Conservation (phyloP, 2,329 filamentous ascomycete genomes). For the Colletotrichum orchidophilum region DNA sequence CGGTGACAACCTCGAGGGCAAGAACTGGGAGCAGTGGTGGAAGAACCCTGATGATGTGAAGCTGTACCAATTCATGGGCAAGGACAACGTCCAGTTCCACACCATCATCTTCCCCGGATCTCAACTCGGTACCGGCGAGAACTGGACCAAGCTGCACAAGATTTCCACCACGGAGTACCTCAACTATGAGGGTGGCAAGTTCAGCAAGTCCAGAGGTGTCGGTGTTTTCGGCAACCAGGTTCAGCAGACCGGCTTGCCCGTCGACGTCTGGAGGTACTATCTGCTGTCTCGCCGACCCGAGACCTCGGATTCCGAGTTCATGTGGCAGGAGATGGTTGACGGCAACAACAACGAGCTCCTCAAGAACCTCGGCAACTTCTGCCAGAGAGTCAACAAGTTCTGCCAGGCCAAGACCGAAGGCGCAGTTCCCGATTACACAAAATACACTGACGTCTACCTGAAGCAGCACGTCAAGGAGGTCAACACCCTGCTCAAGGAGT, state of each 20-base stretch:
- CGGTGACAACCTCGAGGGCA: slow-evolving; percentile 51
- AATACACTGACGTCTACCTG: slow-evolving; percentile 65
- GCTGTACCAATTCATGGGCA: slow-evolving; percentile 96
- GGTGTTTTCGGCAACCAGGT: slow-evolving; percentile 94
- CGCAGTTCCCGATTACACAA: slow-evolving; percentile 70
- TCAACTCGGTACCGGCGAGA: slow-evolving; percentile 83
- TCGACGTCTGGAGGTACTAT: slow-evolving; percentile 95
- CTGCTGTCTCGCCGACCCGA: slow-evolving; percentile 87
- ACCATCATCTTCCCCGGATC: slow-evolving; percentile 91
- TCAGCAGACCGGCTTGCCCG: slow-evolving; percentile 82
- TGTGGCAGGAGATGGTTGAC: slow-evolving; percentile 85
- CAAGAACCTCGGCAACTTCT: slow-evolving; percentile 79
- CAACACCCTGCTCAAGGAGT: slow-evolving; percentile 72
- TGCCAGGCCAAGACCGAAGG: slow-evolving; percentile 79
- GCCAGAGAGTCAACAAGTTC: slow-evolving; percentile 77
- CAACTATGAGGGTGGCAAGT: slow-evolving; percentile 90
- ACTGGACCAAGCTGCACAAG: slow-evolving; percentile 90
- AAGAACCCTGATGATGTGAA: slow-evolving; percentile 86
- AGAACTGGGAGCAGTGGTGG: slow-evolving; percentile 95
- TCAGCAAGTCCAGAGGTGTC: slow-evolving; percentile 88
- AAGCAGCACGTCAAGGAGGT: slow-evolving; percentile 68
- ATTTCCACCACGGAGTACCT: slow-evolving; percentile 88
- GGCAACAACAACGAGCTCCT: slow-evolving; percentile 91
- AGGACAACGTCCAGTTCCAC: slow-evolving; percentile 75
- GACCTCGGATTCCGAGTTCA: slow-evolving; percentile 86